Percentiles rank a stretch among this genome's conserved stretches.
Evolutionary conservation across 768 basidiomycete genomes (phyloP).

Genomic region (Trametes cingulata): DNA sequence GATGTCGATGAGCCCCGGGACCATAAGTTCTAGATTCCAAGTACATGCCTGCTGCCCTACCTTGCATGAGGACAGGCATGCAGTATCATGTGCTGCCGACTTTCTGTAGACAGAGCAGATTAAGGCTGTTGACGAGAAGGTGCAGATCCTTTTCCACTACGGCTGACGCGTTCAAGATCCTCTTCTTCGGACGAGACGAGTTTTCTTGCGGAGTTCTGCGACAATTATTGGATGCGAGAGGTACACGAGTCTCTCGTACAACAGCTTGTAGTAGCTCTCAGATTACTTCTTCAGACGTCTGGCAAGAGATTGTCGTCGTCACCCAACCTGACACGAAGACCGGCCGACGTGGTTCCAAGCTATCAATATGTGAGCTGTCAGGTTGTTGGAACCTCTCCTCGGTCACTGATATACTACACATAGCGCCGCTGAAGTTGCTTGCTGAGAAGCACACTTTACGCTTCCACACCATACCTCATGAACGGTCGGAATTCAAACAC

Average conservation of each 20-base stretch:
- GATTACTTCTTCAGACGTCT: constrained; percentile 59
- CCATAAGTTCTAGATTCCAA: too few relatives aligned
- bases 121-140: too few relatives aligned
- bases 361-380: constrained; percentile 54
- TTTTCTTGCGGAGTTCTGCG: constrained; percentile 79
- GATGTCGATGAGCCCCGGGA: too few relatives aligned
- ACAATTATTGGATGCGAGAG: constrained; percentile 60
- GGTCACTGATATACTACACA: neutral
- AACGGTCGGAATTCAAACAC: constrained; percentile 56
- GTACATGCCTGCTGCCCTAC: too few relatives aligned
- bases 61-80: too few relatives aligned
- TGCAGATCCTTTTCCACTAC: constrained; percentile 43
- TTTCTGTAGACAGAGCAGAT: too few relatives aligned
- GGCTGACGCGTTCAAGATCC: constrained; percentile 54
- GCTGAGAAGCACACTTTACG: constrained; percentile 56
- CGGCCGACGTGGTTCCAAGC: constrained; percentile 59
- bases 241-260: constrained; percentile 36
- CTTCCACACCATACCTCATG: constrained; percentile 60
- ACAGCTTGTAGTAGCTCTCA: neutral
- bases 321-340: constrained; percentile 69
- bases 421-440: constrained; percentile 71
- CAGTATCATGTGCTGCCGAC: too few relatives aligned
- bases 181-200: constrained; percentile 87
- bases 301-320: constrained; percentile 65
- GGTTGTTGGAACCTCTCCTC: neutral